Evolutionary conservation across 495 filamentous ascomycete genomes (phyloP), one percentile per base, ranked within the genome.

Genomic region (Cudoniella acicularis): DNA sequence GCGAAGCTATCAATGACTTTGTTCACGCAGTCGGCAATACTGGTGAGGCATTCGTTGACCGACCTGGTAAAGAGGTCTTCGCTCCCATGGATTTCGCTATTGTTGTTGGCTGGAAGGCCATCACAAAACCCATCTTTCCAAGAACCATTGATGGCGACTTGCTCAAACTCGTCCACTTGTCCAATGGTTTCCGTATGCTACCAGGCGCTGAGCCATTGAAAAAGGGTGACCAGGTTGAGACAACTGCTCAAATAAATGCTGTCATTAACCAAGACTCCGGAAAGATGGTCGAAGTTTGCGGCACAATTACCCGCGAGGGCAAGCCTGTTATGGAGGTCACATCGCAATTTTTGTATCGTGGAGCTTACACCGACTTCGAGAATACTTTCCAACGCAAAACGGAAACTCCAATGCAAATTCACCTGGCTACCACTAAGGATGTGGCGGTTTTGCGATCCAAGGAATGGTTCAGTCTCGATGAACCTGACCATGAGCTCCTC

Each of bases 71-170:
- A 76, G 88, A 90, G 67, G 89, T 96, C 64, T 92, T 85, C 64
- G 95, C 94, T 20, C 94, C 95, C 42, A 99, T 98, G 94, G 94
- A 98, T 71, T 98, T 97, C 63, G 94, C 94, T 56, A 98, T 98
- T 60, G 94, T 98, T 23, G 91, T 96, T 17, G 94, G 94, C 60
- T 98, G 94, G 94, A 96, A 98, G 73, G 94, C 94, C 42, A 97
- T 98, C 71, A 97, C 89, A 21, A 97, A 96, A 78, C 93, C 94
- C 0, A 97, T 98, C 70, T 98, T 98, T 81, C 94, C 94, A 60
- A 84, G 89, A 56, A 88, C 83, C 59, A 96, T 98, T 60, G 93
- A 98, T 64, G 94, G 94, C 45, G 94, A 98, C 70, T 79, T 98
- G 41, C 80, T 98, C 46, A 94, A 91, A 74, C 84, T 98, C 45